Evolutionary conservation across 2,329 filamentous ascomycete species (phyloP).

Genomic region (Penicillium nordicum): DNA sequence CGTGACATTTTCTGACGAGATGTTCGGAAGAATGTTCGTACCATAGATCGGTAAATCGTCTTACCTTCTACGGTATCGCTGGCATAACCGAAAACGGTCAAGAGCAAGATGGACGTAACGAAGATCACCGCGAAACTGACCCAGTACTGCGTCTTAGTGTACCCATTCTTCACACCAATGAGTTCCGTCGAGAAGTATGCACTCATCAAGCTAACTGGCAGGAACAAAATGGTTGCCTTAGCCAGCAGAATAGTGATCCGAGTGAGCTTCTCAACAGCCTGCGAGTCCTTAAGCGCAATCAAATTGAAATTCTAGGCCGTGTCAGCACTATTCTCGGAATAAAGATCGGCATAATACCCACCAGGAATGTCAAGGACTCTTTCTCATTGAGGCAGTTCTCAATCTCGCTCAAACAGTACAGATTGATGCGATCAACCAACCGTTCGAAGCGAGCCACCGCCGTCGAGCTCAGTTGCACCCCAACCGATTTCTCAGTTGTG

Average conservation of each 20-base stretch:
- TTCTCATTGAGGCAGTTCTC: constrained; percentile 66
- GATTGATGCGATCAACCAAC: constrained; percentile 57
- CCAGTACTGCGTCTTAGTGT: constrained; percentile 65
- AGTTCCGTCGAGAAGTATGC: constrained; percentile 70
- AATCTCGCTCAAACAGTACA: constrained; percentile 63
- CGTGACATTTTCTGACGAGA: constrained; percentile 28
- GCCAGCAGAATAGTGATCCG: constrained; percentile 69
- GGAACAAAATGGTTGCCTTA: constrained; percentile 71
- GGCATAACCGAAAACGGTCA: constrained; percentile 57
- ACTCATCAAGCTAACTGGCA: constrained; percentile 72
- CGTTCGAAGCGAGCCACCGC: constrained; percentile 59
- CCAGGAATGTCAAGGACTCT: constrained; percentile 65
- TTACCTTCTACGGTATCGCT: constrained; percentile 57
- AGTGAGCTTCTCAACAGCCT: constrained; percentile 67
- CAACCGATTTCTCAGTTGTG: constrained; percentile 30
- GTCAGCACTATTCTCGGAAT: constrained; percentile 3
- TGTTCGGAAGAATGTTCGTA: constrained; percentile 34
- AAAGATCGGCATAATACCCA: constrained; percentile 35
- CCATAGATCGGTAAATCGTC: constrained; percentile 49
- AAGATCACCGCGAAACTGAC: constrained; percentile 63
- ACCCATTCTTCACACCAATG: constrained; percentile 53
- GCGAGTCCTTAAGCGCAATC: constrained; percentile 70
- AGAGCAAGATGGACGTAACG: constrained; percentile 54
- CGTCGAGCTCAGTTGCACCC: constrained; percentile 44
- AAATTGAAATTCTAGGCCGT: constrained; percentile 67